Base-by-base conservation (phyloP, 495 filamentous ascomycete genomes). In the Darksidea phi region DNA sequence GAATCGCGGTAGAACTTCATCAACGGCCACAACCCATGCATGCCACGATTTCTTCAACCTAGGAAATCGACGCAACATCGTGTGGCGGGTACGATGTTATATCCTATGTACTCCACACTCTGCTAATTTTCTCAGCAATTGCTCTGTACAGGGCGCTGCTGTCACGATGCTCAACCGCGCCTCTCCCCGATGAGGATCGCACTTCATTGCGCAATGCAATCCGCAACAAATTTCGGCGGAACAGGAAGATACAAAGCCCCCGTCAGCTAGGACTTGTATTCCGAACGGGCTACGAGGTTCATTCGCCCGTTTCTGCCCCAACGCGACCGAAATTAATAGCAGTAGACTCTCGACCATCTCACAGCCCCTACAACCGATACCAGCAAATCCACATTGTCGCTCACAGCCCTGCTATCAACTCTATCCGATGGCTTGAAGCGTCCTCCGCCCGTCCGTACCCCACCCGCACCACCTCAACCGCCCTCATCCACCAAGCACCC, bases 141-240 rank as follows among this genome's bases (percentile, higher is more conserved):
- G 83, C 88, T 34, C 85, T 94, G 52, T 91, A 86, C 72, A 79
- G 86, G 65, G 82, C 86, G 28, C 83, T 94, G 65, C 75, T 91
- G 34, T 82, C 79, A 61, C 81, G 82, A 76, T 84, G 76, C 67
- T 68, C 73, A 18, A 75, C 71, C 53, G 69, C 86, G 50, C 75
- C 78, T n/a, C 66, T 79, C 43, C 54, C 73, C 62, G 57, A 67
- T 60, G 70, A 74, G 66, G 67, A 76, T 73, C 72, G 74, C 61
- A 37, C 59, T 47, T 48, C 75, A 53, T 67, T 81, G 61, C 71
- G 76, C 66, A 61, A 72, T 57, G 64, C 78, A 34, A 67, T 88
- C 49, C 77, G 76, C 55, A 77, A 80, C 38, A 76, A 77, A 26
- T 91, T 91, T 69, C 77, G 76, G 23, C 78, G 75, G 63, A 86